These are phyloP conservation scores for Tripidium arundinaceum DNA, from an alignment of 202 grass and related monocot species.

Conservation along the genomic window DNA sequence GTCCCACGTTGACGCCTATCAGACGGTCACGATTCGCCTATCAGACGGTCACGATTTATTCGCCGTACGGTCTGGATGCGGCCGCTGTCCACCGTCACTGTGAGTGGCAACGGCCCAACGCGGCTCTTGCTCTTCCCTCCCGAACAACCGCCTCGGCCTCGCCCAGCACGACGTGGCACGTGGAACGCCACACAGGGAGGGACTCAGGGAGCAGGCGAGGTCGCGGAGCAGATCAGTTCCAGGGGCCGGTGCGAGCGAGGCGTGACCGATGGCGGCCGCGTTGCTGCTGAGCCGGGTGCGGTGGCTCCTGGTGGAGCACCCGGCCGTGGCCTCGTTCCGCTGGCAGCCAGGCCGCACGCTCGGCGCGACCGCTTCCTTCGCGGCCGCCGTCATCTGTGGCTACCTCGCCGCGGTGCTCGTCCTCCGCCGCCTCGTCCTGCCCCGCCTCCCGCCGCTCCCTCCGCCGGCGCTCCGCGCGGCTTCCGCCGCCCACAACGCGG, in stretches of 20 bases:
- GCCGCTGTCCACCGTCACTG: background rate
- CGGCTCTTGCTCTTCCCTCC: background rate
- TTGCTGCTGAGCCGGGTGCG: constrained; percentile 33
- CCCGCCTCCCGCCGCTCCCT: constrained; percentile 34
- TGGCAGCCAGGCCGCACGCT: constrained; percentile 57
- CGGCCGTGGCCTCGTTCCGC: constrained; percentile 51
- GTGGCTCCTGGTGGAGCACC: constrained; percentile 70
- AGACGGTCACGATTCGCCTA: no score
- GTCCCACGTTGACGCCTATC: no score
- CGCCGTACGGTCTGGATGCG: background rate
- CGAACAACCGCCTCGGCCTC: background rate
- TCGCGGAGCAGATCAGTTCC: background rate
- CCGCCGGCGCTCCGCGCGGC: constrained; percentile 37
- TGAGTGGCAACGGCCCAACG: background rate
- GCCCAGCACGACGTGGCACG: no score
- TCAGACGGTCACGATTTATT: background rate
- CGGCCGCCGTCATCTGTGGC: constrained; percentile 36
- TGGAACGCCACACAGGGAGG: no score
- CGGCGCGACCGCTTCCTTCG: constrained; percentile 51
- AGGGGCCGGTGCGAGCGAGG: background rate
- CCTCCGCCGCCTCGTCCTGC: constrained; percentile 48
- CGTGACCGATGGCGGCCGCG: constrained; percentile 13
- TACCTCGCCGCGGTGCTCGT: constrained; percentile 74
- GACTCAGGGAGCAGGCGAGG: background rate
- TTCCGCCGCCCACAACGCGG: constrained; percentile 63